These are phyloP conservation scores for Plantago elongata DNA, from an alignment of 257 asterid species.

Conservation along the genomic window DNA sequence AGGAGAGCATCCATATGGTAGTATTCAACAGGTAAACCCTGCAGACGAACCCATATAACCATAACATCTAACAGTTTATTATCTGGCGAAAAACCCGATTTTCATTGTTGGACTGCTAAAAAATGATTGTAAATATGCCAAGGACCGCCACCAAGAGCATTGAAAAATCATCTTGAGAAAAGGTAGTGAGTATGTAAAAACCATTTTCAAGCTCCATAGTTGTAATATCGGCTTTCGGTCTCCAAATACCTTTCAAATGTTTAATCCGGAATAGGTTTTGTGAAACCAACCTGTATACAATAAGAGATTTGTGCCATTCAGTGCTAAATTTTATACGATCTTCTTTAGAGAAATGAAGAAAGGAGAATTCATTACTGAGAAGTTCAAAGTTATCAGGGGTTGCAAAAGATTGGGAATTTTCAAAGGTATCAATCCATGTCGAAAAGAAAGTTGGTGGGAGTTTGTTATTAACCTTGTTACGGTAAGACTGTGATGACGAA, in stretches of 20 bases:
- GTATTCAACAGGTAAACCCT: neutral
- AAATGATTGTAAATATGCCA: neutral
- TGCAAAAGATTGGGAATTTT: too few relatives aligned
- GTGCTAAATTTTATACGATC: too few relatives aligned
- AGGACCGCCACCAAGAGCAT: neutral
- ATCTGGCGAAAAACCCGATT: neutral
- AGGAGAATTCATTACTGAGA: too few relatives aligned
- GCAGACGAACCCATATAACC: neutral
- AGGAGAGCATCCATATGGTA: neutral
- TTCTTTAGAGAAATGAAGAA: too few relatives aligned
- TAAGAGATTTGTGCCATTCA: too few relatives aligned
- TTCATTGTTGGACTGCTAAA: neutral
- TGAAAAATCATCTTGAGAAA: neutral
- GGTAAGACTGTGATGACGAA: too few relatives aligned
- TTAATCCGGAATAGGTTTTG: neutral
- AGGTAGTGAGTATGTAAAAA: neutral
- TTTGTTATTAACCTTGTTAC: too few relatives aligned
- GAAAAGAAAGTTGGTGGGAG: too few relatives aligned
- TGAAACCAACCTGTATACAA: too few relatives aligned
- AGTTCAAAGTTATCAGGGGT: too few relatives aligned
- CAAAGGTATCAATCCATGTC: too few relatives aligned
- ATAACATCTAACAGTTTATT: neutral
- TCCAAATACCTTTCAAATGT: neutral
- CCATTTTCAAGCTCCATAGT: neutral
- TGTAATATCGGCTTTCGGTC: rapidly evolving